These are phyloP conservation scores for Lantana camara DNA, from an alignment of 257 asterid genomes.

Conservation along the genomic window DNA sequence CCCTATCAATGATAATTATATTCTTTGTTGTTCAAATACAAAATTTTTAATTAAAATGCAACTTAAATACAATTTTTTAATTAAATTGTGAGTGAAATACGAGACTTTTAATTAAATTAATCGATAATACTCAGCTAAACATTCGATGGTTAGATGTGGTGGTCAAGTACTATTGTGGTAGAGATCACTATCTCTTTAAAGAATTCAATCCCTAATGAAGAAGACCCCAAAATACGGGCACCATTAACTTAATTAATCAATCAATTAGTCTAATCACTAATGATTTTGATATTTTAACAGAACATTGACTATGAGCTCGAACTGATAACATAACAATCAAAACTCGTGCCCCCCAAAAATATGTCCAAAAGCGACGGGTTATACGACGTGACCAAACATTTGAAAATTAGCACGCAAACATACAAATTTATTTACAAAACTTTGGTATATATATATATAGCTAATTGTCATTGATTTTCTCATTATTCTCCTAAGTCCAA, in stretches of 20 bases:
- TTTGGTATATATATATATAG: neutral
- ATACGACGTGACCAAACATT: constrained; percentile 35
- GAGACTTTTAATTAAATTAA: too few relatives aligned
- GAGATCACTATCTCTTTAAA: too few relatives aligned
- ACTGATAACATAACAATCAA: constrained; percentile 22
- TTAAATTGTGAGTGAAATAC: too few relatives aligned
- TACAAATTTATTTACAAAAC: neutral
- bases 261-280: neutral
- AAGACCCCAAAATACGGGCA: neutral
- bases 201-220: too few relatives aligned
- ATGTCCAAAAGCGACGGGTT: constrained; percentile 36
- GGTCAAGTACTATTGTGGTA: too few relatives aligned
- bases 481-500: neutral
- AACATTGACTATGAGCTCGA: neutral
- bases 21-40: too few relatives aligned
- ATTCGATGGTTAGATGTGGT: too few relatives aligned
- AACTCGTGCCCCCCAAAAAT: constrained; percentile 9
- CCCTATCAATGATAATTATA: too few relatives aligned
- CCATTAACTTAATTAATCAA: neutral
- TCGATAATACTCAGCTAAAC: too few relatives aligned
- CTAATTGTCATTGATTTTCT: neutral
- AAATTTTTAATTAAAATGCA: too few relatives aligned
- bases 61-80: too few relatives aligned
- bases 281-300: constrained; percentile 16
- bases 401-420: constrained; percentile 21